phyloP scores from a whole-genome alignment of 139 green algal species.

The Volvox reticuliferus region DNA sequence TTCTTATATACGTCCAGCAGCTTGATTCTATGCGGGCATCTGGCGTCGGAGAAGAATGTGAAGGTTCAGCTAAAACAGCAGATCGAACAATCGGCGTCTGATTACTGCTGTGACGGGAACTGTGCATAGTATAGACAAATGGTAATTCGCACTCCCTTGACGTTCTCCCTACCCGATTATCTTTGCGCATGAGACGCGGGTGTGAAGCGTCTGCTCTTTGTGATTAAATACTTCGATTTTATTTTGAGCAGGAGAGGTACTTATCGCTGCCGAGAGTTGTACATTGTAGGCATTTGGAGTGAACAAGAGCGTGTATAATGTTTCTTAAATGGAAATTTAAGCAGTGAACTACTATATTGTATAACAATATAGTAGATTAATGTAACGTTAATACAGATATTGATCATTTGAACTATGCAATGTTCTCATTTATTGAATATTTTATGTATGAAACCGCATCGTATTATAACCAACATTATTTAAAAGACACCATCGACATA shows the following conservation, averaged over 20 bases:
- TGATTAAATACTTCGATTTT: background rate
- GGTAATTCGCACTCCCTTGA: too few species aligned
- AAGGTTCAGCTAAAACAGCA: too few species aligned
- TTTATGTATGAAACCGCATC: too few species aligned
- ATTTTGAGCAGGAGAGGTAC: background rate
- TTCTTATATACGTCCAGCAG: background rate
- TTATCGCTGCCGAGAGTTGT: background rate
- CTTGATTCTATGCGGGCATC: background rate
- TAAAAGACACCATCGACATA: too few species aligned
- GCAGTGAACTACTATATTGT: too few species aligned
- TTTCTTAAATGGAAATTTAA: too few species aligned
- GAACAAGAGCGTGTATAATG: too few species aligned
- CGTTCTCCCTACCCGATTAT: background rate
- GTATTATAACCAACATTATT: too few species aligned
- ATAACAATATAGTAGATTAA: too few species aligned
- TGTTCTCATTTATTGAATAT: too few species aligned
- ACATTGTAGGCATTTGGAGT: background rate
- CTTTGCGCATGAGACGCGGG: background rate
- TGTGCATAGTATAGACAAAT: background rate
- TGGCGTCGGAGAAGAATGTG: conserved; percentile 16
- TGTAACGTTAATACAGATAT: too few species aligned
- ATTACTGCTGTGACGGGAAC: background rate
- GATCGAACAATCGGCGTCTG: conserved; percentile 5
- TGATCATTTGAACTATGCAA: too few species aligned
- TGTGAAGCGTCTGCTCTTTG: background rate